Base-by-base conservation (phyloP, 768 basidiomycete species). In the Termitomyces sp. region DNA sequence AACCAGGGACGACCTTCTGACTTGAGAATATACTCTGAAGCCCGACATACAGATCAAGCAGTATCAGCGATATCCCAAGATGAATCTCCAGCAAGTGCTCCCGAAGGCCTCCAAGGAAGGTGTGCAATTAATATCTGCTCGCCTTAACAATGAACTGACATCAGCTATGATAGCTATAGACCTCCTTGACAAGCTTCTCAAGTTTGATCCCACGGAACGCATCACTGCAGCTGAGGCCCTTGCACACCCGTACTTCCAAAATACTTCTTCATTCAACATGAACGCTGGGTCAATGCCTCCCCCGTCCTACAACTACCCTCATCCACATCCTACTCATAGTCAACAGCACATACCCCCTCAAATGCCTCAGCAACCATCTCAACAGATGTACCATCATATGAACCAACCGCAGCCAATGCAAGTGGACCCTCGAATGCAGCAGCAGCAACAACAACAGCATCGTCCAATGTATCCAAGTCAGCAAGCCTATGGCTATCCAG, bases 151-250 rank as follows among this genome's bases (percentile, higher is more conserved):
- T 17, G n/a, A 34, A n/a, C 57, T 51, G 42, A 51, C 22, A 21
- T 47, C 5, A 7, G 35, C 14, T 48, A 47, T 26, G 57, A 30
- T 77, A 82, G 96, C 96, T 22, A 82, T 98, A 66, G 93, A 98
- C 70, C 81, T 98, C 2, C 85, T 99, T 43, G 97, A 98, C 69
- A 85, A 87, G 46, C 83, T 98, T 43, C 82, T 99, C 45, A 94
- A 98, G 65, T 99, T 98, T 65, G 97, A 98, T 66, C 97, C 97
- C 2, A 79, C 86, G 28, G 88, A 93, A 63, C 87, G 97, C 52
- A 84, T 95, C 45, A 90, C 93, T 12, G 96, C 96, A 24, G 85
- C 87, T 10, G 90, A 98, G 44, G 94, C 96, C 0, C 81, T 98
- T 54, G 83, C 80, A 8, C 97, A 99, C 64, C 90, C 93, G 0